phyloP scores from a whole-genome alignment of 2,329 filamentous ascomycete genomes.

The Dryadomyces quercivorus region DNA sequence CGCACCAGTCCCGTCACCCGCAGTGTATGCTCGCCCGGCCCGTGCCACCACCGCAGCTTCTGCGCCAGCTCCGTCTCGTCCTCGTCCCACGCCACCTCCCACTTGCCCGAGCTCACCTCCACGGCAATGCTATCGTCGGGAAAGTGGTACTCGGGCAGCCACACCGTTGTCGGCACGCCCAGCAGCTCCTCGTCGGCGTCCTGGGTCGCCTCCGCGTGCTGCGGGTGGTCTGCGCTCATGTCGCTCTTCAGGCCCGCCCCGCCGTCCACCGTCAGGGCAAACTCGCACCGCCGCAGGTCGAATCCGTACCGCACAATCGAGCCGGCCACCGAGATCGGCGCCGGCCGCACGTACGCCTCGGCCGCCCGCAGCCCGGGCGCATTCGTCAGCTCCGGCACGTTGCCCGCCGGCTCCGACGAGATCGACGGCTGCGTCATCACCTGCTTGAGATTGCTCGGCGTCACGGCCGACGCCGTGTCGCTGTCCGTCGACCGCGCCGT shows the following conservation, averaged over 20 bases:
- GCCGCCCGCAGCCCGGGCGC: constrained; percentile 73
- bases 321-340: constrained; percentile 64
- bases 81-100: constrained; percentile 69
- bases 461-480: constrained; percentile 40
- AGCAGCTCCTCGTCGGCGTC: constrained; percentile 2
- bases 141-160: constrained; percentile 87
- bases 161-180: constrained; percentile 59
- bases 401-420: constrained; percentile 39
- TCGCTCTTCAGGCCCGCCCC: constrained; percentile 1
- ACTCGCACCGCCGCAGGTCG: constrained; percentile 67
- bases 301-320: constrained; percentile 63
- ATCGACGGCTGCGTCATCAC: constrained; percentile 58
- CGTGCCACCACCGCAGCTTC: constrained; percentile 85
- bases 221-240: background rate
- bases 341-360: constrained; percentile 83
- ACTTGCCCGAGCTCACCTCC: constrained; percentile 74
- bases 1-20: constrained; percentile 63
- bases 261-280: constrained; percentile 55
- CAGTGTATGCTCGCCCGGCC: constrained; percentile 69
- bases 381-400: constrained; percentile 36
- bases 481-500: constrained; percentile 16
- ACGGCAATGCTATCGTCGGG: constrained; percentile 61
- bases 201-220: background rate
- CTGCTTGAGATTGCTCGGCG: constrained; percentile 62
- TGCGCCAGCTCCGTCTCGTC: constrained; percentile 59